Evolutionary conservation across 768 basidiomycete genomes (phyloP).

Genomic region (Tephrocybe sp.): DNA sequence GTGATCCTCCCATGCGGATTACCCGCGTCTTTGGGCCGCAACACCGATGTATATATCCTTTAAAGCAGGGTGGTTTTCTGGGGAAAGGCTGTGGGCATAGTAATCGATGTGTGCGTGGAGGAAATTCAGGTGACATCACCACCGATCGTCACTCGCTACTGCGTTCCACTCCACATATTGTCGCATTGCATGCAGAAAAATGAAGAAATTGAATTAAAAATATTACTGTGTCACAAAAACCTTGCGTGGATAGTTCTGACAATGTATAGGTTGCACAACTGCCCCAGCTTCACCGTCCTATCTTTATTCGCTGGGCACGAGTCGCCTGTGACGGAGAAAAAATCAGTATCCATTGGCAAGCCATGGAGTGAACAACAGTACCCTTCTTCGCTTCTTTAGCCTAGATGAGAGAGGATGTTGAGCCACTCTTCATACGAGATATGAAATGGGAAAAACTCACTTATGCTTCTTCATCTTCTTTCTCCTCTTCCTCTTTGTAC

Average conservation of each 20-base stretch:
- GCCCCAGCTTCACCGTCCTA: slow-evolving; percentile 24
- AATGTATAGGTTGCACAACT: slow-evolving; percentile 3
- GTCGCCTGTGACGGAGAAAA: slow-evolving; percentile 35
- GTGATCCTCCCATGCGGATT: background rate
- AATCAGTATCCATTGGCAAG: slow-evolving; percentile 15
- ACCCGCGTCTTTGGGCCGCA: slow-evolving; percentile 1
- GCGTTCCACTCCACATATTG: too few species aligned
- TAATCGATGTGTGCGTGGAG: background rate
- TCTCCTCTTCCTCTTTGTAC: slow-evolving; percentile 78
- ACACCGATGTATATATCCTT: too few species aligned
- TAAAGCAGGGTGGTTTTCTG: too few species aligned
- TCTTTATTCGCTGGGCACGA: slow-evolving; percentile 34
- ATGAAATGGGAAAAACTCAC: slow-evolving; percentile 44
- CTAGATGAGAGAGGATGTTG: slow-evolving; percentile 32
- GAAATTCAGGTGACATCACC: background rate
- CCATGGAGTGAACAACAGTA: slow-evolving; percentile 30
- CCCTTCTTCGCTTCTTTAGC: slow-evolving; percentile 88
- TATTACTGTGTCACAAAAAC: slow-evolving; percentile 11
- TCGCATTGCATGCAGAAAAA: slow-evolving; percentile 1
- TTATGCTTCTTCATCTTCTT: slow-evolving; percentile 99
- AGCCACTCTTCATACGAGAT: slow-evolving; percentile 2
- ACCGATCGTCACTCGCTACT: background rate
- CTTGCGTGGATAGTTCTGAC: slow-evolving; percentile 5
- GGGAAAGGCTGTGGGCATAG: too few species aligned
- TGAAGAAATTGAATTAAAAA: slow-evolving; percentile 17